Base-by-base conservation (phyloP, 2,329 filamentous ascomycete genomes). In the Cordyceps javanica region DNA sequence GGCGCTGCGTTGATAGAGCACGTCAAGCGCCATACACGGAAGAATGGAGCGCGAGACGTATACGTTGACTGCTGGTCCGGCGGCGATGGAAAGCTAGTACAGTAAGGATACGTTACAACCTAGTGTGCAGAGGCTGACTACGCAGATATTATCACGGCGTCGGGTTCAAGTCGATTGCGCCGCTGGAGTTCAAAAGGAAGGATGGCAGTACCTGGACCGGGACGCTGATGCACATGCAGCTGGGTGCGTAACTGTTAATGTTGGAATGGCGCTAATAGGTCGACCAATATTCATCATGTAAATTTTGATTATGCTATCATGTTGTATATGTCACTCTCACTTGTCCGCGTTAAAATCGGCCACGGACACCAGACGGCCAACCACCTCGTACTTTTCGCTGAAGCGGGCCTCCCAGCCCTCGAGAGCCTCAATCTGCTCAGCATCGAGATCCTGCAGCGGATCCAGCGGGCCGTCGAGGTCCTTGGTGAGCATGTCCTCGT, bases 381-480 rank as follows among this genome's bases (percentile, higher is more conserved):
- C 91, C n/a, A 97, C 85, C 25, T 96, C 77, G 73, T 99, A 99
- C 80, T 99, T 97, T 73, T 93, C 89, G 60, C 81, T 75, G 72
- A 99, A 99, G 63, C 91, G 82, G 76, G 95, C 91, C 77, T 97
- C 92, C 94, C 94, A 99, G 2, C 90, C 91, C 66, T 82, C 79
- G 72, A 97, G 75, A 51, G 91, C 89, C 71, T 96, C 92, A 74
- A 89, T 75, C 78, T 96, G 87, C 59, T 93, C 91, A 1, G 70
- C 72, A 6, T 83, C 85, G 60, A 97, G 73, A 58, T 87, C 90
- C 53, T 83, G 79, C 44, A 96, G 77, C 55, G 80, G 83, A 70
- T 96, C 91, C 61, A 97, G 76, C 45, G 91, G 90, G 0, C 84
- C 93, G 58, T 94, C 84, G 57, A 97, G 75, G 71, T 97, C 89